Conservation (phyloP, 1,139 yeast genomes). For the Geotrichum carabidarum region DNA sequence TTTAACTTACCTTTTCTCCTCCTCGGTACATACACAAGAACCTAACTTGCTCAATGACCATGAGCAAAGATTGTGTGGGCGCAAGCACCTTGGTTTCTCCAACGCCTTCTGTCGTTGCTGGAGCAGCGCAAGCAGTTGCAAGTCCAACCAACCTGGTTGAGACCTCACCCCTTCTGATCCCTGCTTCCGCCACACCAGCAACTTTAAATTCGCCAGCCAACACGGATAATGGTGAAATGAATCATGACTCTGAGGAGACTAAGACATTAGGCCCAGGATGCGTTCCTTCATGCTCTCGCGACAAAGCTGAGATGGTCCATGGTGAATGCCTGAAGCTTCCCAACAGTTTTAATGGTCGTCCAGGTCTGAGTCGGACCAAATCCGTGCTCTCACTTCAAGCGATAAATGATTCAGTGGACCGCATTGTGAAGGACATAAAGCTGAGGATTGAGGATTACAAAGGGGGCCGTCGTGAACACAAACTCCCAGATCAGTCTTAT, state of each 20-base stretch:
- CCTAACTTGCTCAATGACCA: background rate
- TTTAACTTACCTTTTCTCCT: background rate
- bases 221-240: background rate
- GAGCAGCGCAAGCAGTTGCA: background rate
- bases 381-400: conserved; percentile 15
- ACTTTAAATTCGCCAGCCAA: background rate
- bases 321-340: too few relatives aligned
- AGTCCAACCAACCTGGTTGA: background rate
- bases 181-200: background rate
- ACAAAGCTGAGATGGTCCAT: too few relatives aligned
- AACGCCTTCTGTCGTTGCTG: background rate
- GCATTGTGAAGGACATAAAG: conserved; percentile 15
- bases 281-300: too few relatives aligned
- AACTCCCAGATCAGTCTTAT: conserved; percentile 7
- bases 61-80: too few relatives aligned
- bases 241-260: background rate
- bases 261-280: background rate
- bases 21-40: too few relatives aligned
- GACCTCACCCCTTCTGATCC: background rate
- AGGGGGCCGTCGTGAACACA: conserved; percentile 1
- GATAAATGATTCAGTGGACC: conserved; percentile 14
- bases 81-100: background rate
- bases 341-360: background rate
- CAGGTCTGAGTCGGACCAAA: conserved; percentile 1
- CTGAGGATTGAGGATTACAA: conserved; percentile 5